A percentile compares a stretch with the other conserved stretches of the same genome.
These are phyloP conservation scores for Aureobasidium melanogenum DNA, from an alignment of 2,329 filamentous ascomycete species.

Conservation along the genomic window DNA sequence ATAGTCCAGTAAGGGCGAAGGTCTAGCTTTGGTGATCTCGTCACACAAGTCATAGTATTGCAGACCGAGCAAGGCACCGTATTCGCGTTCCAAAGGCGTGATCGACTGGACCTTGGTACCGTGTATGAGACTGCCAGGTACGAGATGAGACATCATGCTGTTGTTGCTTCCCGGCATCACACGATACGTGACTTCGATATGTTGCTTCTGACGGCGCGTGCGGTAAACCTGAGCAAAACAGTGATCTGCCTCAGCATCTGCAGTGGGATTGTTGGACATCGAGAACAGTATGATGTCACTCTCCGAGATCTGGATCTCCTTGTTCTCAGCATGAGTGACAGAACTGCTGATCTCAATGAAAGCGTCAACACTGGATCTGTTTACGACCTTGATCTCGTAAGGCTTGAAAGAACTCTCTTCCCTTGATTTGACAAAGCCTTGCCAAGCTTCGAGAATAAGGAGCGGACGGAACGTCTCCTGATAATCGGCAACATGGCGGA, in stretches of 20 bases:
- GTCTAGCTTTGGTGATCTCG: slow-evolving; percentile 81
- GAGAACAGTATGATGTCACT: slow-evolving; percentile 87
- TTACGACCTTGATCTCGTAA: slow-evolving; percentile 81
- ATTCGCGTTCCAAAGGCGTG: slow-evolving; percentile 91
- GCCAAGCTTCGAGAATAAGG: slow-evolving; percentile 89
- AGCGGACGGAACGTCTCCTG: slow-evolving; percentile 85
- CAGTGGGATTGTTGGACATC: slow-evolving; percentile 60
- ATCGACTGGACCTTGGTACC: slow-evolving; percentile 85
- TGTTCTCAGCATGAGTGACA: slow-evolving; percentile 61
- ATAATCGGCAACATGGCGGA: slow-evolving; percentile 68
- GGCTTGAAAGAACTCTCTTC: slow-evolving; percentile 74
- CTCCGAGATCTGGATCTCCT: slow-evolving; percentile 65
- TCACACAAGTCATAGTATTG: slow-evolving; percentile 95
- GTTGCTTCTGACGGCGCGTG: slow-evolving; percentile 70
- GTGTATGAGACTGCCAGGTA: slow-evolving; percentile 60
- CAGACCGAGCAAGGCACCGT: slow-evolving; percentile 78
- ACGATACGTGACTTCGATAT: slow-evolving; percentile 77
- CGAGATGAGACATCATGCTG: slow-evolving; percentile 37
- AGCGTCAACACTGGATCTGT: slow-evolving; percentile 80
- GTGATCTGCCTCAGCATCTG: slow-evolving; percentile 57
- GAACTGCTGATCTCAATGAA: slow-evolving; percentile 86
- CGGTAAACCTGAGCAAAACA: slow-evolving; percentile 80
- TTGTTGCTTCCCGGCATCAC: slow-evolving; percentile 48
- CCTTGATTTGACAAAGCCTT: slow-evolving; percentile 80
- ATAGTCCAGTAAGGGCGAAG: slow-evolving; percentile 79